Evolutionary conservation across 495 filamentous ascomycete genomes (phyloP).

Genomic region (Xanthoparmelia taractica): DNA sequence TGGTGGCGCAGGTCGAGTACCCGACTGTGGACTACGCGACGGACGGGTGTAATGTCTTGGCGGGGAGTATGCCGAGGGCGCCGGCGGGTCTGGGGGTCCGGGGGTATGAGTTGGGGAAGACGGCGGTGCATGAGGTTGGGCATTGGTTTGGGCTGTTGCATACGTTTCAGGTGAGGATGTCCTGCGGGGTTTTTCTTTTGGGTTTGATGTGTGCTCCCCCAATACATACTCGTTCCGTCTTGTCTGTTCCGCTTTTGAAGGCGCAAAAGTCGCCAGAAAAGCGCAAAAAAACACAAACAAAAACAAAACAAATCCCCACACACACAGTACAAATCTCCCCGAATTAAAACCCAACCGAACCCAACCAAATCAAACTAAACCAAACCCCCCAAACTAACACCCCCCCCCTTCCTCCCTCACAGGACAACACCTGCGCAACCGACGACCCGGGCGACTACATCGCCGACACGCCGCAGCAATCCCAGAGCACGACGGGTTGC

Average conservation of each 20-base stretch:
- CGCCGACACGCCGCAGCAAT: constrained; percentile 46
- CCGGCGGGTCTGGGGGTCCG: constrained; percentile 26
- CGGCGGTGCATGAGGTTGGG: constrained; percentile 50
- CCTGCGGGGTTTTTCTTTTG: too few relatives aligned
- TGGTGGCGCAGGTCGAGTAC: constrained; percentile 15
- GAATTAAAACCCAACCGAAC: too few relatives aligned
- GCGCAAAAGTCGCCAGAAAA: too few relatives aligned
- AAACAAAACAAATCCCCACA: too few relatives aligned
- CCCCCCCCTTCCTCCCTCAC: too few relatives aligned
- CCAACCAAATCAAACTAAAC: too few relatives aligned
- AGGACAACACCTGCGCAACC: constrained; percentile 38
- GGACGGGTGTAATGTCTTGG: constrained; percentile 49
- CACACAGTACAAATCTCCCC: too few relatives aligned
- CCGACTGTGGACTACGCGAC: constrained; percentile 36
- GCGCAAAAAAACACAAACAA: too few relatives aligned
- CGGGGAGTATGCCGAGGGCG: constrained; percentile 43
- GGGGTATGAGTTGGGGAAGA: constrained; percentile 44
- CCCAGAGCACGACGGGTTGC: constrained; percentile 43
- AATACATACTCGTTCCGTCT: background rate
- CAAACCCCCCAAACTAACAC: too few relatives aligned
- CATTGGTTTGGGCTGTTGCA: constrained; percentile 55
- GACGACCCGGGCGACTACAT: constrained; percentile 44
- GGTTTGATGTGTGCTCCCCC: too few relatives aligned
- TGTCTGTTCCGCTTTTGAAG: background rate
- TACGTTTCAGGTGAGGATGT: constrained; percentile 36